Evolutionary conservation across 1,284 basidiomycete genomes (phyloP), one percentile per base, ranked within the genome.

Genomic region (Tranzscheliella williamsii): DNA sequence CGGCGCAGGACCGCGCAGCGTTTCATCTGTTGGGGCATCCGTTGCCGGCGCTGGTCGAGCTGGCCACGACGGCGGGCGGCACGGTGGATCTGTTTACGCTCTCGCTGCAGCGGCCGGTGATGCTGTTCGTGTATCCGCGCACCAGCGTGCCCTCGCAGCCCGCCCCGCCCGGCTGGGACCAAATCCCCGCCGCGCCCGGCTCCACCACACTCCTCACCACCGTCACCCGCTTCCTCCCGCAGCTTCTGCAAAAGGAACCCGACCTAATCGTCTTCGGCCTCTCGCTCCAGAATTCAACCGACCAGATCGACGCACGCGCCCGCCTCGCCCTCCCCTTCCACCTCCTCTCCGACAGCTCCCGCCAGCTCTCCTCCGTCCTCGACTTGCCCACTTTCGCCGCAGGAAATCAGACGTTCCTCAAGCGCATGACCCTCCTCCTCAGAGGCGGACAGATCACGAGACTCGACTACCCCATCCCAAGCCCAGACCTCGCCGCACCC

Each of bases 11-110:
- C 30, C 34, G 53, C 5, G 49, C 67, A 12, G 55, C 65, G 4
- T 58, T 68, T 26, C 73, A 76, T 31, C 66, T 76, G 4, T 50
- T 67, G 9, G 73, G 73, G 3, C 72, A 74, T 38, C 73, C 72
- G 12, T 35, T 76, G 3, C 72, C 72, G 0, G 67, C 70, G 0
- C 35, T 74, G 9, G 57, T 68, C 38, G 49, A 66, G 18, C 53
- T 71, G n/a, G 50, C 43, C 5, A 58, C 57, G 20, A 69, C 73
- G 15, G 44, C 57, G 4, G 52, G 49, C 0, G 29, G 46, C 8
- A 42, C 49, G 4, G 54, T 74, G 12, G 73, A 76, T 38, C 62
- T 76, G 11, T 76, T 76, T 45, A 65, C 67, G 16, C 42, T 66
- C 9, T 71, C 70, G 1, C 53, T 74, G 4, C 43, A 46, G 9